Evolutionary conservation across 371 early-diverging fungal genomes (phyloP).

Genomic region (Dichotomocladium elegans): DNA sequence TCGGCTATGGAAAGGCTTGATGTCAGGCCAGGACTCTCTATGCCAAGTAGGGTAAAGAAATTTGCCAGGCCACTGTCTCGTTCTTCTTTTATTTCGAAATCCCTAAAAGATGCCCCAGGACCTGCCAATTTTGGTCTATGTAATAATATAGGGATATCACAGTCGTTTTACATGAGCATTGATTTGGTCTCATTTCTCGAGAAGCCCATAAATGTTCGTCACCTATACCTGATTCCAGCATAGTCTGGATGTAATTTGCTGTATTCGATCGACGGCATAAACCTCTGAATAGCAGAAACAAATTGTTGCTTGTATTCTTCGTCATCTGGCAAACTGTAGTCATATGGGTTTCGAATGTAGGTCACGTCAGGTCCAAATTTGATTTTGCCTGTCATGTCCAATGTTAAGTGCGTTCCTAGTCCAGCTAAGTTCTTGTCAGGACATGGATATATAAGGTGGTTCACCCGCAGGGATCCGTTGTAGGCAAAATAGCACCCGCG

Average conservation of each 20-base stretch:
- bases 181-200: background rate
- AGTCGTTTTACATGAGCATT: too few species aligned
- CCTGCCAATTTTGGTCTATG: conserved; percentile 77
- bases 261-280: conserved; percentile 56
- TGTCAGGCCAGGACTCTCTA: conserved; percentile 91
- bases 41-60: conserved; percentile 77
- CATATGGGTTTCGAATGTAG: conserved; percentile 51
- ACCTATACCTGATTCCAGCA: conserved; percentile 68
- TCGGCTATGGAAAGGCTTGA: conserved; percentile 82
- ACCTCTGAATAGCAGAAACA: conserved; percentile 53
- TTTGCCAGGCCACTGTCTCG: conserved; percentile 38
- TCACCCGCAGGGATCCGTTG: conserved; percentile 33
- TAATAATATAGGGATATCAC: too few species aligned
- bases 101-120: conserved; percentile 69
- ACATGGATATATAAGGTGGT: conserved; percentile 81
- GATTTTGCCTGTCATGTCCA: conserved; percentile 73
- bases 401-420: conserved; percentile 81
- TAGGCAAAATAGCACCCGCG: conserved; percentile 80
- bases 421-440: conserved; percentile 71
- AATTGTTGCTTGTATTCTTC: conserved; percentile 39
- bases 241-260: conserved; percentile 70
- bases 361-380: conserved; percentile 84
- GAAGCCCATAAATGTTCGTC: background rate
- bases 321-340: conserved; percentile 58
- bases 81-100: conserved; percentile 75